Evolutionary conservation across 768 basidiomycete genomes (phyloP), one percentile per base, ranked within the genome.

Genomic region (Mrakia blollopis): DNA sequence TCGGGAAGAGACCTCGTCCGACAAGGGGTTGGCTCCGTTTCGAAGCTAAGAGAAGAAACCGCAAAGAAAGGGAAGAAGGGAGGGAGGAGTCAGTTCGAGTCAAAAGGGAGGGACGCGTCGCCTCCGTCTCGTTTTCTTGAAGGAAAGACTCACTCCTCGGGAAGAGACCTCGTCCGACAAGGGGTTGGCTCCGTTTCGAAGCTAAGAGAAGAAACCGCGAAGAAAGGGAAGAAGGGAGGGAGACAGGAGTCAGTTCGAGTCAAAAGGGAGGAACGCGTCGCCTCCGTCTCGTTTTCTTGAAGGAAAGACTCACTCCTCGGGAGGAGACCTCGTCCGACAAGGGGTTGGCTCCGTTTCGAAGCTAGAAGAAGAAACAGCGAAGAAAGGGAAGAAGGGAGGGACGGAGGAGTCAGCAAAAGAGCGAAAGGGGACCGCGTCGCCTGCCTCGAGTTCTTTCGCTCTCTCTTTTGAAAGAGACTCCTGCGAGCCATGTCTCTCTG

Each of bases 281-380:
- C 9, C 39, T 47, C 7, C 7, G 44, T 47, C 9, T 47, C 14
- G 9, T 47, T 47, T 9, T 47, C 44, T 16, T 47, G 9, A 47
- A 47, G 39, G 44, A 47, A 47, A 47, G 2, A 50, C 47, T 50
- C 47, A 50, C 47, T 21, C 47, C 47, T 50, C 47, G 47, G 13
- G 47, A 9, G 1, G 16, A 14, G 2, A 50, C 18, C 47, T 50
- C 47, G 6, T 41, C 39, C 16, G 30, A 21, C 32, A 65, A 18
- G 6, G 63, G 63, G 63, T 65, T 65, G 32, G 63, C 63, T 28
- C 63, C 63, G 63, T 65, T 65, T 65, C 63, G 63, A 16, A 65
- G 63, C 47, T 50, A 18, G 44, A 14, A 3, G n/a, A n/a, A 30
- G n/a, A 32, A 25, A 21, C 16, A 32, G n/a, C 18, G 32, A 16